phyloP scores from a whole-genome alignment of 2,329 filamentous ascomycete genomes.

The Hypocrella siamensis region DNA sequence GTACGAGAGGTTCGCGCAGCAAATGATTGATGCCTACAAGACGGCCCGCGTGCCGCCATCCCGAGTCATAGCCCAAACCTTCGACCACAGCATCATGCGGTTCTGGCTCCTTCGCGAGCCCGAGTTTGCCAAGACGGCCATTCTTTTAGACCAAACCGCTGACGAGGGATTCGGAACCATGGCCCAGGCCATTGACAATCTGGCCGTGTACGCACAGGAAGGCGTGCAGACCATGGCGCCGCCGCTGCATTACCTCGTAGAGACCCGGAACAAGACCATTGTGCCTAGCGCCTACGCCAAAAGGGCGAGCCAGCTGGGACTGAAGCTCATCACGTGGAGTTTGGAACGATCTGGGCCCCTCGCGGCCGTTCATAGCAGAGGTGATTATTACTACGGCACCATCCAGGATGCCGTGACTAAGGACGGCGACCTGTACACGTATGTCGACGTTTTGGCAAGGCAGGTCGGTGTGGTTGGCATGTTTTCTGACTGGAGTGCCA shows the following conservation, averaged over 20 bases:
- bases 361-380: slow-evolving; percentile 26
- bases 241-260: slow-evolving; percentile 45
- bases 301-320: slow-evolving; percentile 41
- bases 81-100: slow-evolving; percentile 45
- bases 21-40: slow-evolving; percentile 46
- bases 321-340: slow-evolving; percentile 54
- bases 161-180: slow-evolving; percentile 32
- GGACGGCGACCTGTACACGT: slow-evolving; percentile 50
- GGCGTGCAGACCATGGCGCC: slow-evolving; percentile 50
- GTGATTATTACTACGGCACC: slow-evolving; percentile 40
- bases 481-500: slow-evolving; percentile 56
- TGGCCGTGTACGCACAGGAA: slow-evolving; percentile 36
- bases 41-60: slow-evolving; percentile 32
- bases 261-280: slow-evolving; percentile 34
- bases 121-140: slow-evolving; percentile 42
- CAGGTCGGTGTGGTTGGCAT: slow-evolving; percentile 45
- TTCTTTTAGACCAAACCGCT: slow-evolving; percentile 49
- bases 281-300: slow-evolving; percentile 48
- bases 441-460: slow-evolving; percentile 48
- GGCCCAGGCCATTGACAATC: slow-evolving; percentile 35
- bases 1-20: slow-evolving; percentile 46
- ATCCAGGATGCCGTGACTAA: slow-evolving; percentile 38
- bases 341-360: slow-evolving; percentile 51
- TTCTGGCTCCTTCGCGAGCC: slow-evolving; percentile 52
- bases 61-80: slow-evolving; percentile 48